phyloP scores from a whole-genome alignment of 805 yeast genomes.

The Pichia scutulata region DNA sequence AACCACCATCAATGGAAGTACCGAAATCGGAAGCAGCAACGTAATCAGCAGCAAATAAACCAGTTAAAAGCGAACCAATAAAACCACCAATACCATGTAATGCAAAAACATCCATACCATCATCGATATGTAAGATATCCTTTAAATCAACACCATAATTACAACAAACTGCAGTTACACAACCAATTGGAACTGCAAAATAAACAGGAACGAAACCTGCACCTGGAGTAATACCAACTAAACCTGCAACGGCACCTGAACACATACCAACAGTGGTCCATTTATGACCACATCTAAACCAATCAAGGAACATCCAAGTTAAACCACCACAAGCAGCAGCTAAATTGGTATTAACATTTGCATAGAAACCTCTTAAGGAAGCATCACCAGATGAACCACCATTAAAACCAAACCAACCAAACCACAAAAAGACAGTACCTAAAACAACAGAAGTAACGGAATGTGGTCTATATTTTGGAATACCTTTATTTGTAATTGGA shows the following conservation, averaged over 20 bases:
- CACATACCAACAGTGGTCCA: conserved; percentile 95
- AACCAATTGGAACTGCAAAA: conserved; percentile 80
- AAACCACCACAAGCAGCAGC: conserved; percentile 93
- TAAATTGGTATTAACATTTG: conserved; percentile 83
- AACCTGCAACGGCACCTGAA: conserved; percentile 88
- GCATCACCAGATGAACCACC: conserved; percentile 97
- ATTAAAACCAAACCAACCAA: conserved; percentile 99
- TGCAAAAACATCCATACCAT: conserved; percentile 91
- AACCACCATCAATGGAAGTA: conserved; percentile 66
- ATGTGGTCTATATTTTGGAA: conserved; percentile 92
- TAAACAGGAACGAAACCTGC: conserved; percentile 95
- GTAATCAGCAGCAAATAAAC: conserved; percentile 87
- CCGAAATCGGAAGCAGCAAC: conserved; percentile 76
- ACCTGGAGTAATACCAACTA: conserved; percentile 94
- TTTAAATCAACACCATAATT: conserved; percentile 83
- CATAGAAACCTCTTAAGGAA: conserved; percentile 89
- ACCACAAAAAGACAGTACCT: conserved; percentile 94
- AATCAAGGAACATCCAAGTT: conserved; percentile 91
- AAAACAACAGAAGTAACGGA: conserved; percentile 83
- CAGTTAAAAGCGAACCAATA: conserved; percentile 77
- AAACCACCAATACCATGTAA: conserved; percentile 93
- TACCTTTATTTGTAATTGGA: conserved; percentile 54
- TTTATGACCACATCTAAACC: conserved; percentile 74
- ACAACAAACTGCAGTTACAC: conserved; percentile 66
- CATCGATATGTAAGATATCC: conserved; percentile 67